Evolutionary conservation across 2,329 filamentous ascomycete species (phyloP), one percentile per base, ranked within the genome.

Genomic region (Ophiosphaerella korrae): DNA sequence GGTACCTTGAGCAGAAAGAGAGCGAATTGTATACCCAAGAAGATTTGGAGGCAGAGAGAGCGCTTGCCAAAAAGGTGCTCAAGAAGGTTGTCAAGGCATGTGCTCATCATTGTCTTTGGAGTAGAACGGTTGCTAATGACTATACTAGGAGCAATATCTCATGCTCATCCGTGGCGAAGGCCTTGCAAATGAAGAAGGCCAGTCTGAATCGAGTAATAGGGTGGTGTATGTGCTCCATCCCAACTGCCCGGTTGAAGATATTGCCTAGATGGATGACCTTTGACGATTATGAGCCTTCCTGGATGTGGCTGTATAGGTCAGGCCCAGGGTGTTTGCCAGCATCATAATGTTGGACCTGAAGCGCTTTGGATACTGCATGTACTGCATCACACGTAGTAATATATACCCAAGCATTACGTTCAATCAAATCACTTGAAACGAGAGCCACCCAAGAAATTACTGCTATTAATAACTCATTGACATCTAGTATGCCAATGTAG

Each of bases 61-160:
- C 79, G 3, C 76, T 96, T 48, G 88, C 87, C 12, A 84, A 80
- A 70, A 94, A 96, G 83, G 93, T 99, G 45, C 77, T 99, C 62
- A 96, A 90, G 82, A 88, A 90, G 75, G 95, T 97, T 88, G 89
- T 97, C 69, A 97, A 94, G 87, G 92, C 94, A 79, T 68, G 84
- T 57, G 39, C 36, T 29, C 34, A 37, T 24, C 38, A 23, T 35
- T 7, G 50, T 46, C n/a, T 53, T 3, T 11, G 24, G 5, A n/a
- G 0, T 5, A 21, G 3, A 8, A 24, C 48, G 3, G 26, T 21
- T 37, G 39, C 63, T 72, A 63, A 72, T 42, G 11, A 41, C 3
- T 35, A 5, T 26, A 0, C 47, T 53, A 82, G 83, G 85, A 87
- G 63, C 82, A 84, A 61, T 82, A 85, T 14, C 72, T 85, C 42